Percentiles rank a stretch among this genome's conserved stretches.
These are phyloP conservation scores for Spiromastix sp. DNA, from an alignment of 2,329 filamentous ascomycete genomes.

Conservation along the genomic window DNA sequence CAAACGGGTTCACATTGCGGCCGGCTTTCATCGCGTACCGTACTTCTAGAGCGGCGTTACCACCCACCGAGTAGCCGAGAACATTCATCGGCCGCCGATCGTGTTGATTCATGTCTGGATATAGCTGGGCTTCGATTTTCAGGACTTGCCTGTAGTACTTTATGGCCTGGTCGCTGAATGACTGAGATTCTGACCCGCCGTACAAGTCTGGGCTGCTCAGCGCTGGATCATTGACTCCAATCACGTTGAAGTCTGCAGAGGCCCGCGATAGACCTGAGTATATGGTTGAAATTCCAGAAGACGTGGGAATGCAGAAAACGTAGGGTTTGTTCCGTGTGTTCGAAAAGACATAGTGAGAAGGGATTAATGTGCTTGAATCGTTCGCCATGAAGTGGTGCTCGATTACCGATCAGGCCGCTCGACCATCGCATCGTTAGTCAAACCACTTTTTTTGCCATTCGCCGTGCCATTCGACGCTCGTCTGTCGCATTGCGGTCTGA, in stretches of 20 bases:
- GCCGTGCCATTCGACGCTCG: no score
- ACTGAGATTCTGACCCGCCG: not conserved
- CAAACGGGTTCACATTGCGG: conserved; percentile 1
- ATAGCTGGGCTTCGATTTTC: not conserved
- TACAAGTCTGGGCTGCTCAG: not conserved
- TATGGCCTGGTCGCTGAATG: not conserved
- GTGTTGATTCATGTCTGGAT: not conserved
- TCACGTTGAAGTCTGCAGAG: not conserved
- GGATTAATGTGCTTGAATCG: no score
- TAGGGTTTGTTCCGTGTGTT: not conserved
- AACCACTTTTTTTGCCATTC: no score
- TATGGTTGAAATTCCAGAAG: not conserved
- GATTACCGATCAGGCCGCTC: no score
- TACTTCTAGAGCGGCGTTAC: not conserved
- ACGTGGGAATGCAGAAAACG: not conserved
- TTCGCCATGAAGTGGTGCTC: no score
- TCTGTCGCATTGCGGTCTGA: no score
- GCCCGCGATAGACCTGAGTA: not conserved
- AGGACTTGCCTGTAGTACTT: not conserved
- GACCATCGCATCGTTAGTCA: no score
- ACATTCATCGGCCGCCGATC: not conserved
- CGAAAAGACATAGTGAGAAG: not conserved
- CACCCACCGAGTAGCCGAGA: not conserved
- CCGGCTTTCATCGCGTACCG: not conserved
- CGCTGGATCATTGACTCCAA: not conserved